Conservation (phyloP, 1,284 basidiomycete genomes). For the Pyrrhoderma lamaoense region DNA sequence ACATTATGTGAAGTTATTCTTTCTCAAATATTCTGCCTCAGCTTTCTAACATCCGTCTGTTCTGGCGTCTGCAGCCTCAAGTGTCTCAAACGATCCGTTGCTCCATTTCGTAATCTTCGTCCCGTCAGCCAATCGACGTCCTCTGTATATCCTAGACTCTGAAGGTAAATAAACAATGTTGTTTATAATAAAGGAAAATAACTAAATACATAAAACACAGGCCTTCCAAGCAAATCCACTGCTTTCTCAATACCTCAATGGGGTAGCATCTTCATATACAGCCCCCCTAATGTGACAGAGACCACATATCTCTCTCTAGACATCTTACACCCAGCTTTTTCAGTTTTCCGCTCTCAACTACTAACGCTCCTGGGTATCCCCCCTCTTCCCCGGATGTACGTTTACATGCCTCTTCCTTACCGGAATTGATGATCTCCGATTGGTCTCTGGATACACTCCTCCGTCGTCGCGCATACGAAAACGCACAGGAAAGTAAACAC, state of each 20-base stretch:
- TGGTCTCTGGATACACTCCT: slow-evolving; percentile 81
- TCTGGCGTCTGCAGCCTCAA: too few relatives aligned
- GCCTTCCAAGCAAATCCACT: slow-evolving; percentile 38
- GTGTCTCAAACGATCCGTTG: slow-evolving; percentile 84
- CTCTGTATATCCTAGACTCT: slow-evolving; percentile 61
- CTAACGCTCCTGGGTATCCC: slow-evolving; percentile 75
- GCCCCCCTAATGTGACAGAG: slow-evolving; percentile 29
- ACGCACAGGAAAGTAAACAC: slow-evolving; percentile 58
- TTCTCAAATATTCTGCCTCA: too few relatives aligned
- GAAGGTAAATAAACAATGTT: slow-evolving; percentile 34
- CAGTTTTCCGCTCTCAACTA: slow-evolving; percentile 71
- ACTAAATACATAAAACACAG: slow-evolving; percentile 25
- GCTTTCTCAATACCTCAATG: slow-evolving; percentile 93
- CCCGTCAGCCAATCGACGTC: slow-evolving; percentile 62
- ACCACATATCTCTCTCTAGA: slow-evolving; percentile 31
- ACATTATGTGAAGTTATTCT: too few relatives aligned
- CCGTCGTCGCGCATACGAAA: slow-evolving; percentile 67
- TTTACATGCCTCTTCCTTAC: slow-evolving; percentile 23
- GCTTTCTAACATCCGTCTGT: too few relatives aligned
- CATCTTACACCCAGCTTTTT: slow-evolving; percentile 53
- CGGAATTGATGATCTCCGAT: slow-evolving; percentile 21
- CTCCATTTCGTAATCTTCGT: slow-evolving; percentile 91
- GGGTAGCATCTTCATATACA: slow-evolving; percentile 84
- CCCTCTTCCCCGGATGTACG: slow-evolving; percentile 37
- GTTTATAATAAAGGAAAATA: neutral